A percentile compares a stretch with the other conserved stretches of the same genome.
These are phyloP conservation scores for Henningerozyma blattae DNA, from an alignment of 805 yeast species.

Conservation along the genomic window DNA sequence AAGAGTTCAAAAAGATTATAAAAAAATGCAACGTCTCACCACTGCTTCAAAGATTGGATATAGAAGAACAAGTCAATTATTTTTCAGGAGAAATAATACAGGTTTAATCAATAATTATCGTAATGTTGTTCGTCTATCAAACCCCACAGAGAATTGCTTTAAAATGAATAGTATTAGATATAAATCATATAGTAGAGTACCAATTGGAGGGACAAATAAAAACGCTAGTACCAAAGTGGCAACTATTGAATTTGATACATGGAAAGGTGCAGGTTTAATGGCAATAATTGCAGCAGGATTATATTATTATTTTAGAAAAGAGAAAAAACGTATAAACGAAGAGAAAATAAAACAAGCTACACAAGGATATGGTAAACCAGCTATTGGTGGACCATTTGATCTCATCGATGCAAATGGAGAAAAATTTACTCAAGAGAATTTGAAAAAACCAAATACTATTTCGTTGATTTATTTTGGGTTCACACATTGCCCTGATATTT, in stretches of 20 bases:
- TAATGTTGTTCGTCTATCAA: too few species aligned
- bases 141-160: too few species aligned
- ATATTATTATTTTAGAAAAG: conserved; percentile 59
- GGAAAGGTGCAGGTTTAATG: conserved; percentile 71
- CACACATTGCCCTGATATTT: conserved; percentile 95
- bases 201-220: conserved; percentile 46
- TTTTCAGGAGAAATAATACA: too few species aligned
- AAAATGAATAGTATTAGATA: too few species aligned
- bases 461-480: conserved; percentile 90
- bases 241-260: conserved; percentile 59
- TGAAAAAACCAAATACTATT: conserved; percentile 70
- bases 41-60: too few species aligned
- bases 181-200: conserved; percentile 65
- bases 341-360: conserved; percentile 76
- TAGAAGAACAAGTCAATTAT: too few species aligned
- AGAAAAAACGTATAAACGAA: conserved; percentile 61
- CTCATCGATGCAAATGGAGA: conserved; percentile 61
- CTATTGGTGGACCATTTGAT: conserved; percentile 84
- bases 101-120: too few species aligned
- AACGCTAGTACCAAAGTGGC: conserved; percentile 27
- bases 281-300: conserved; percentile 58
- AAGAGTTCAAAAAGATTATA: too few species aligned
- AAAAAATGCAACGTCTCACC: too few species aligned
- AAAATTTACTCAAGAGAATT: conserved; percentile 60
- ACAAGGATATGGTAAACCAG: conserved; percentile 83